Percentiles rank a stretch among this genome's conserved stretches.
Conservation (phyloP, 2,329 filamentous ascomycete species). For the Alternaria conjuncta region DNA sequence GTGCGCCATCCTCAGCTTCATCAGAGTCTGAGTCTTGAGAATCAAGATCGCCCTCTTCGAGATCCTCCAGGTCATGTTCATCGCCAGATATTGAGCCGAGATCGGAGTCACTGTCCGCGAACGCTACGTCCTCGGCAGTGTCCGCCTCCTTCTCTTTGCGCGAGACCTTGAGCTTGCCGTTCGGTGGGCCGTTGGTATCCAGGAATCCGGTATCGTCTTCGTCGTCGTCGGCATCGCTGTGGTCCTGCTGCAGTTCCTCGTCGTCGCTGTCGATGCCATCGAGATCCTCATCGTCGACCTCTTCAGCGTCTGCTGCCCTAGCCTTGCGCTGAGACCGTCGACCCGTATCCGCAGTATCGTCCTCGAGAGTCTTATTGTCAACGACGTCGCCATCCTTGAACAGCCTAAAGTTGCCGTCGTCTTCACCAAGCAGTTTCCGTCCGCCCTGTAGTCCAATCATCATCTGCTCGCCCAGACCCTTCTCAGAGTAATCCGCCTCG, state of each 20-base stretch:
- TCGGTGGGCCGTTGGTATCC: conserved; percentile 50
- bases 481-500: conserved; percentile 70
- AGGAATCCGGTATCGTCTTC: conserved; percentile 58
- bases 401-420: conserved; percentile 80
- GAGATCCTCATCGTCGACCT: conserved; percentile 60
- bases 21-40: conserved; percentile 60
- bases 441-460: conserved; percentile 89
- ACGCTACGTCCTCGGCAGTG: conserved; percentile 74
- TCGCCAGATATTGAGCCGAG: conserved; percentile 82
- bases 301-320: conserved; percentile 54
- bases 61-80: conserved; percentile 42
- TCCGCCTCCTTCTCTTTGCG: conserved; percentile 37
- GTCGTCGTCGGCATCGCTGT: conserved; percentile 58
- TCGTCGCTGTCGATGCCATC: conserved; percentile 58
- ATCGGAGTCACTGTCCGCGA: conserved; percentile 97
- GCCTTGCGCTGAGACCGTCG: conserved; percentile 61
- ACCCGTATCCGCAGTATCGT: conserved; percentile 64
- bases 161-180: conserved; percentile 40
- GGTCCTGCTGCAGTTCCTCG: conserved; percentile 59
- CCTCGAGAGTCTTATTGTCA: conserved; percentile 55
- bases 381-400: conserved; percentile 80
- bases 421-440: conserved; percentile 80
- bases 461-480: conserved; percentile 93
- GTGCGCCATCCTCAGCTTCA: conserved; percentile 74
- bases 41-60: conserved; percentile 57